These are phyloP conservation scores for Dinochytrium kinnereticum DNA, from an alignment of 371 early-diverging fungal species.

Conservation along the genomic window DNA sequence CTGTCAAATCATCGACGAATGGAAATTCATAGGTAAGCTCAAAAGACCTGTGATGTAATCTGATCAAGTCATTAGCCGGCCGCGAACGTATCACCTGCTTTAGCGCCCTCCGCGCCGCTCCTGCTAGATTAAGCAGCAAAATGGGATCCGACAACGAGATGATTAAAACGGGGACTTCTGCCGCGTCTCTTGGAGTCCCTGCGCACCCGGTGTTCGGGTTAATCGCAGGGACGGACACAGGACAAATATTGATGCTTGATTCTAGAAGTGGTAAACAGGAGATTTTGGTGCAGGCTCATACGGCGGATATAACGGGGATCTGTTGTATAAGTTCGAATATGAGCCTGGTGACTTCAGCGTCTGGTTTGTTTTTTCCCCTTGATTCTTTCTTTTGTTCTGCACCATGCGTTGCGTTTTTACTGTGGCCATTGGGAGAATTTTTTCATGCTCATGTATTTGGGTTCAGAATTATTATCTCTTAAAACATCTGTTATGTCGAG, in stretches of 20 bases:
- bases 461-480: no score
- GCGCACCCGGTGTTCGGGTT: constrained; percentile 13
- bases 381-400: no score
- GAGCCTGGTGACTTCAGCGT: constrained; percentile 29
- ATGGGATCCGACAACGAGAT: background rate
- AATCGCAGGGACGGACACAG: constrained; percentile 47
- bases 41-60: no score
- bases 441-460: no score
- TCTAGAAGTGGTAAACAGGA: constrained; percentile 26
- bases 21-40: constrained; percentile 19
- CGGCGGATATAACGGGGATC: constrained; percentile 23
- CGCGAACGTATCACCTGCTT: constrained; percentile 23
- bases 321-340: constrained; percentile 21
- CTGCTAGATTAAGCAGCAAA: background rate
- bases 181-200: background rate
- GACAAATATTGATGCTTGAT: constrained; percentile 47
- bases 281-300: constrained; percentile 48
- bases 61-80: constrained; percentile 17
- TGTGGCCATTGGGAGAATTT: no score
- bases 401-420: no score
- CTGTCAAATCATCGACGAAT: constrained; percentile 41
- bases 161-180: background rate
- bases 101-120: constrained; percentile 11
- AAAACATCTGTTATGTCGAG: no score
- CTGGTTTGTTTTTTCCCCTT: constrained; percentile 20